Evolutionary conservation across 495 filamentous ascomycete genomes (phyloP).

Genomic region (Talaromyces proteolyticus): DNA sequence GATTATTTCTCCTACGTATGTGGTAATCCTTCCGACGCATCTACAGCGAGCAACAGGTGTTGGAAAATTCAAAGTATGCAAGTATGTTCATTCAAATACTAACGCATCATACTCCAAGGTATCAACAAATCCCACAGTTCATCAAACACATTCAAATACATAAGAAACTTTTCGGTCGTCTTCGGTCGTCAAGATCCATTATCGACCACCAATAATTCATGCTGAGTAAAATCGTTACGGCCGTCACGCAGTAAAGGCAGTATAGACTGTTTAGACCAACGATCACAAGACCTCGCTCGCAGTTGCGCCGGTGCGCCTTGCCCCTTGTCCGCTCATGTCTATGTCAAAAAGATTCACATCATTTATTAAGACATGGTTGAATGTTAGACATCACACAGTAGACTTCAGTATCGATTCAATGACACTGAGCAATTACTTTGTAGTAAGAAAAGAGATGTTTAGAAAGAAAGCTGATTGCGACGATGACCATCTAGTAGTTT

Average conservation of each 20-base stretch:
- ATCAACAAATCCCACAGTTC: background rate
- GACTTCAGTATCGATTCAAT: too few relatives aligned
- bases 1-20: too few relatives aligned
- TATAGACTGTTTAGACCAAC: background rate
- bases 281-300: too few relatives aligned
- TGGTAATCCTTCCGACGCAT: too few relatives aligned
- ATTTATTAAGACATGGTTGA: background rate
- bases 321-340: background rate
- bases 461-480: conserved; percentile 34
- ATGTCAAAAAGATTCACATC: background rate
- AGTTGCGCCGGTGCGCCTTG: background rate
- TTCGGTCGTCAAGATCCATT: background rate
- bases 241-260: too few relatives aligned
- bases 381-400: background rate
- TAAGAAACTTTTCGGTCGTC: background rate
- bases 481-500: conserved; percentile 43
- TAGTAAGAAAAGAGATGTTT: conserved; percentile 8
- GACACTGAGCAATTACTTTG: too few relatives aligned
- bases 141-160: background rate
- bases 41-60: too few relatives aligned
- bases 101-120: background rate
- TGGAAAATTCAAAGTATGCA: too few relatives aligned
- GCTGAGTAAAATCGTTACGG: background rate
- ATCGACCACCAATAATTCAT: background rate
- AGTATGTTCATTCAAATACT: background rate